These are phyloP conservation scores for Gracilaria caudata DNA, from an alignment of 23 red algal genomes.

Conservation along the genomic window DNA sequence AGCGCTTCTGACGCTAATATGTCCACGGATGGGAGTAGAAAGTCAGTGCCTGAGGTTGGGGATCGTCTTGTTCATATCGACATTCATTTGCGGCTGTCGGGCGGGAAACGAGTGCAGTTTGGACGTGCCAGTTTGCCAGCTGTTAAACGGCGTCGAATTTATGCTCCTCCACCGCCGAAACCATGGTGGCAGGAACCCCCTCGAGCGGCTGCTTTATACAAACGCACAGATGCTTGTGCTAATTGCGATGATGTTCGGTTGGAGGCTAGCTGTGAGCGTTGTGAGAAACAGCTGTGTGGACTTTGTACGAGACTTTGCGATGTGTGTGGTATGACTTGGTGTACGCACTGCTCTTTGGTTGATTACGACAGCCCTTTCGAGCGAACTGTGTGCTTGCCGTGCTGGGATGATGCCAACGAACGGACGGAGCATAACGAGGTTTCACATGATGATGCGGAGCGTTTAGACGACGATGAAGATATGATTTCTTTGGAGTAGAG, in stretches of 20 bases:
- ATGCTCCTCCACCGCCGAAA: constrained; percentile 16
- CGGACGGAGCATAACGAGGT: background rate
- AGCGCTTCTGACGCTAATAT: background rate
- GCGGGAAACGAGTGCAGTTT: constrained; percentile 18
- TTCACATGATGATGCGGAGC: background rate
- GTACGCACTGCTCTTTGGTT: constrained; percentile 16
- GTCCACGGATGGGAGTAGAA: background rate
- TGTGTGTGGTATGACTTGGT: constrained; percentile 38
- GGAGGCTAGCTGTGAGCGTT: constrained; percentile 24
- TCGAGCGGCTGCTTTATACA: constrained; percentile 14
- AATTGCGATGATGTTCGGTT: constrained; percentile 7
- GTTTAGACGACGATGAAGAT: constrained; percentile 2
- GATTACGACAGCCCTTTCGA: constrained; percentile 33
- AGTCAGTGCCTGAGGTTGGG: background rate
- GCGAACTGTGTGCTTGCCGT: constrained; percentile 20
- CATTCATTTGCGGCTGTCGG: background rate
- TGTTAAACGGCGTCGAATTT: constrained; percentile 16
- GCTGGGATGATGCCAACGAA: constrained; percentile 13
- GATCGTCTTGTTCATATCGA: background rate
- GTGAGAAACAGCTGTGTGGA: constrained; percentile 23
- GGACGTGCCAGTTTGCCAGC: background rate
- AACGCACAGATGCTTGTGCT: constrained; percentile 4
- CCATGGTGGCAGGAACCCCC: constrained; percentile 31
- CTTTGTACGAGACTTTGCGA: constrained; percentile 34
- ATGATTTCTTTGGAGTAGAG: constrained; percentile 22